Evolutionary conservation across 768 basidiomycete genomes (phyloP), one percentile per base, ranked within the genome.

Genomic region (Agrocybe praecox): DNA sequence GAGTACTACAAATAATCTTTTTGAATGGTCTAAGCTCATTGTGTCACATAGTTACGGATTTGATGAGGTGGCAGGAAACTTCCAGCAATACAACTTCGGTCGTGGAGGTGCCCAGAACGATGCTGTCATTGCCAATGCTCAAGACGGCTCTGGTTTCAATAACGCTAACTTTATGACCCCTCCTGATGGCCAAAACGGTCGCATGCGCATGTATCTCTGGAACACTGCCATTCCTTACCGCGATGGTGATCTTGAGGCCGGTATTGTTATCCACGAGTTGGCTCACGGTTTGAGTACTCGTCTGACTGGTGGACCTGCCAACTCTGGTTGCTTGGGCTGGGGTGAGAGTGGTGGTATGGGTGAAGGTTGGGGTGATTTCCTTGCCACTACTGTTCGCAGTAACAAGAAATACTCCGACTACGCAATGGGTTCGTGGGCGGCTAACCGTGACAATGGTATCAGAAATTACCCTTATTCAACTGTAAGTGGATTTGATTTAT

Each of bases 291-390:
- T 98, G 47, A 94, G 91, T 68, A 99, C 94, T 2, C 90, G 96
- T 65, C 71, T 98, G 59, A 98, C 96, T 7, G 96, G 96, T 71
- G 96, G 96, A 2, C 95, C 95, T 0, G 80, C 84, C 52, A 92
- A 96, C 75, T 95, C 93, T 26, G 92, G 90, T 2, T 97, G 96
- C 70, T 86, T 98, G 54, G 94, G 93, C 11, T 98, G 91, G 88
- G 96, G 96, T 50, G 95, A 98, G 76, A 81, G 87, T 23, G 96
- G 96, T 36, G 96, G 95, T 22, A 98, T 98, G 96, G 96, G 96
- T 62, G 94, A 97, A 74, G 95, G 95, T 14, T 97, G 95, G 95
- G 95, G 95, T 60, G 92, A 95, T 64, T 94, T 88, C 76, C 74
- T 97, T 49, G 96, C 94, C 6, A 98, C 95, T 0, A 85, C 85